Evolutionary conservation across 2,329 filamentous ascomycete genomes (phyloP), one percentile per base, ranked within the genome.

Genomic region (Thelonectria discophora): DNA sequence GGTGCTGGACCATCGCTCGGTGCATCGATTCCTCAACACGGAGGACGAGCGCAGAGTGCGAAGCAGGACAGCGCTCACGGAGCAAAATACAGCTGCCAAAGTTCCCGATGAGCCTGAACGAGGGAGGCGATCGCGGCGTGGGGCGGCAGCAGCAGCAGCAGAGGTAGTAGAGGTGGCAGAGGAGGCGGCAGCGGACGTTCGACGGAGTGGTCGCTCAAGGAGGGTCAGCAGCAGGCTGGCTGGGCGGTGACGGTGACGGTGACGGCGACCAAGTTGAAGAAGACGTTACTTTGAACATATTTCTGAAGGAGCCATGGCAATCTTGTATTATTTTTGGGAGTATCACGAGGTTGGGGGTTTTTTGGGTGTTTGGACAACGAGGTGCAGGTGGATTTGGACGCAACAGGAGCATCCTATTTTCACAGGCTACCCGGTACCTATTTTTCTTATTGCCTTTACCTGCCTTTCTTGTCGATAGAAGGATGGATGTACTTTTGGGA

Each of bases 1-100:
- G 10, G 81, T 97, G 1, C 82, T 95, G 62, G 94, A 98, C 73
- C 94, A 97, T 73, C 84, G 94, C n/a, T 89, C 85, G 0, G 85
- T 98, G 3, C 91, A 97, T 76, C 90, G 94, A 0, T 97, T 97
- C 71, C 79, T 97, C 6, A 85, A 88, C 21, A 82, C 87, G 0
- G 85, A 89, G 2, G 89, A 93, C 57, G 92, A 94, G 75, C 80
- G 81, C 43, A 81, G 74, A 62, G 81, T 82, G 1, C 77, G 85
- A 2, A 84, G 84, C 1, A 73, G 74, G 30, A 78, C 77, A 64
- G 69, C 72, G 59, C 74, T 49, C 64, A 74, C 74, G 34, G 70
- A 72, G 15, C 65, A 64, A 48, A 63, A 66, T 20, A 65, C 69
- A n/a, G 64, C 69, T 10, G 67, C 67, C 2, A 73, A 71, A 40